These are phyloP conservation scores for Colletotrichum sp. DNA, from an alignment of 2,329 filamentous ascomycete species.

Conservation along the genomic window DNA sequence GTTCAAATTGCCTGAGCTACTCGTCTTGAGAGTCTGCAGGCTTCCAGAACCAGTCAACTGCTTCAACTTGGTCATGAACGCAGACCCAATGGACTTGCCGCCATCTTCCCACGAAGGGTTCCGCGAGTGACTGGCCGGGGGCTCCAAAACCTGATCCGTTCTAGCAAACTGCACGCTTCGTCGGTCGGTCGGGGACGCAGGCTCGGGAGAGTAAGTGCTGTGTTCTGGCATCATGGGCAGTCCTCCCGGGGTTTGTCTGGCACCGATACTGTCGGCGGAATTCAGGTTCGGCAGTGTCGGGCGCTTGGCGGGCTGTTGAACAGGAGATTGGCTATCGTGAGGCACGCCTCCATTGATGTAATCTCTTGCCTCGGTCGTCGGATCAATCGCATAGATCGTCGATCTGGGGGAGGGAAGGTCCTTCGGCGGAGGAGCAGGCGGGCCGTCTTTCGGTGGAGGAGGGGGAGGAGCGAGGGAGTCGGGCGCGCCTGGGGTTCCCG, in stretches of 20 bases:
- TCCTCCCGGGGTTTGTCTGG: background rate
- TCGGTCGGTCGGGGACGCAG: conserved; percentile 44
- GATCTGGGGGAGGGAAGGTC: conserved; percentile 9
- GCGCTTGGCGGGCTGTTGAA: background rate
- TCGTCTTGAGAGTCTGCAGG: conserved; percentile 50
- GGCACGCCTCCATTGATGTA: conserved; percentile 41
- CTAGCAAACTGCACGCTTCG: conserved; percentile 80
- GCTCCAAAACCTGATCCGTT: conserved; percentile 53
- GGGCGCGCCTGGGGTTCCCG: background rate
- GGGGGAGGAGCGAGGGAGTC: conserved; percentile 6
- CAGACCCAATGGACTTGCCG: conserved; percentile 65
- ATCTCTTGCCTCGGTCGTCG: conserved; percentile 34
- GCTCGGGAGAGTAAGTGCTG: conserved; percentile 25
- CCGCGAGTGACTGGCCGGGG: conserved; percentile 57
- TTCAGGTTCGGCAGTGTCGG: conserved; percentile 6
- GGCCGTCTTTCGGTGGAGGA: conserved; percentile 16
- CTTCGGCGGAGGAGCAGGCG: conserved; percentile 14
- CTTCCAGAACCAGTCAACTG: conserved; percentile 66
- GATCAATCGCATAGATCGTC: conserved; percentile 21
- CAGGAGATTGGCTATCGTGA: conserved; percentile 34
- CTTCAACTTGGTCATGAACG: conserved; percentile 80
- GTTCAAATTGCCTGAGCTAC: conserved; percentile 32
- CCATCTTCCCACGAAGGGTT: conserved; percentile 71
- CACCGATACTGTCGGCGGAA: conserved; percentile 15
- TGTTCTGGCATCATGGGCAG: conserved; percentile 23